A percentile compares a stretch with the other conserved stretches of the same genome.
Conservation (phyloP, 306 rosid genomes). For the Rosa rugosa region DNA sequence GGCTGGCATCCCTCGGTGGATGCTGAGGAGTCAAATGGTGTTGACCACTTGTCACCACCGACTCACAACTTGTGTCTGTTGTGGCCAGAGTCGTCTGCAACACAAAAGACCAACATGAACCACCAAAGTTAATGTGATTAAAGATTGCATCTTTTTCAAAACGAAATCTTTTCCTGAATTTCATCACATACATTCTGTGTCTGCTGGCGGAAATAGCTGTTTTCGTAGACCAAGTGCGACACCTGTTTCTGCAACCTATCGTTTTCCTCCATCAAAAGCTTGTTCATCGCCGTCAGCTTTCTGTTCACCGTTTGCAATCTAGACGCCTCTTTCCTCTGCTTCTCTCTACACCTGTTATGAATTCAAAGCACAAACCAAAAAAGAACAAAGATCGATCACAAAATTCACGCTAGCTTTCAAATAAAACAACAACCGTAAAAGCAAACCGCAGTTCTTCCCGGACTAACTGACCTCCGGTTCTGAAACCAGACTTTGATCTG, state of each 20-base stretch:
- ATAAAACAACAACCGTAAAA: neutral
- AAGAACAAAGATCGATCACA: neutral
- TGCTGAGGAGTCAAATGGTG: slow-evolving; percentile 91
- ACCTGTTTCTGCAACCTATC: slow-evolving; percentile 98
- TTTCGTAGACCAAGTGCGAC: slow-evolving; percentile 88
- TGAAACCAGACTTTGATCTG: slow-evolving; percentile 99
- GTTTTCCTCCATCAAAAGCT: slow-evolving; percentile 94
- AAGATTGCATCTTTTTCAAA: neutral
- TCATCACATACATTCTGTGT: slow-evolving; percentile 64
- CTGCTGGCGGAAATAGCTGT: slow-evolving; percentile 92
- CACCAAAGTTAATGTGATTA: slow-evolving; percentile 6
- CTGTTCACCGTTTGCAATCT: slow-evolving; percentile 88
- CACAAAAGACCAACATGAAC: slow-evolving; percentile 4
- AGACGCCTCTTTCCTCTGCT: slow-evolving; percentile 95
- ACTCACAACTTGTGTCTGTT: slow-evolving; percentile 93
- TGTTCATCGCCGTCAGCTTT: slow-evolving; percentile 96
- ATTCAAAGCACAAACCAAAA: neutral
- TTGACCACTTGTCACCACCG: slow-evolving; percentile 94
- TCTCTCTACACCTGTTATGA: slow-evolving; percentile 84
- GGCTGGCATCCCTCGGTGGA: slow-evolving; percentile 99
- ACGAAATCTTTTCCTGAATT: neutral
- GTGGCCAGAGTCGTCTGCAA: slow-evolving; percentile 72
- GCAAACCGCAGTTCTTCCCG: neutral
- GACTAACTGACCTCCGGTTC: slow-evolving; percentile 63
- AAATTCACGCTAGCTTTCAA: neutral